Conservation (phyloP, 169 alveolate species). For the Ichthyophthirius multifiliis region DNA sequence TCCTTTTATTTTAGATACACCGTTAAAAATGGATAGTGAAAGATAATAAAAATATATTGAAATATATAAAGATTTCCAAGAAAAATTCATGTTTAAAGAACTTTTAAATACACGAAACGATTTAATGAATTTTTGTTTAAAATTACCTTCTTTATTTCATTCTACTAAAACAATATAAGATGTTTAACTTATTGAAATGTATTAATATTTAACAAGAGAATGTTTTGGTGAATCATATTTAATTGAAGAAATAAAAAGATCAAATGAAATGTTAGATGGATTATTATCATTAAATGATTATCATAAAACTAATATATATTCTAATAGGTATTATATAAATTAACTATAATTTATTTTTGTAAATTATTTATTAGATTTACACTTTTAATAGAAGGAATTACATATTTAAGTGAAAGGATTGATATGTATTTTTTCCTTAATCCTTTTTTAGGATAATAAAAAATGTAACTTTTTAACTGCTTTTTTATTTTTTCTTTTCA, state of each 20-base stretch:
- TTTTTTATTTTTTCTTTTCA: background rate
- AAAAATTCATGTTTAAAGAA: background rate
- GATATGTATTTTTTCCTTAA: background rate
- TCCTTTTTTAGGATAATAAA: background rate
- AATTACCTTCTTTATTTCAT: background rate
- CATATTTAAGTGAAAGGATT: background rate
- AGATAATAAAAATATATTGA: background rate
- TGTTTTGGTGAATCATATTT: conserved; percentile 5
- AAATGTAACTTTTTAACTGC: background rate
- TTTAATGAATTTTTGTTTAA: background rate
- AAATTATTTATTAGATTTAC: no score
- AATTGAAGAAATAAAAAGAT: conserved; percentile 6
- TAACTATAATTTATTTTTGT: no score
- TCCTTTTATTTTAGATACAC: background rate
- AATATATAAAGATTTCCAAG: background rate
- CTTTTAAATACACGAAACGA: background rate
- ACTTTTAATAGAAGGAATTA: background rate
- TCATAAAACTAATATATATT: background rate
- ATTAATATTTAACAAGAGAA: background rate
- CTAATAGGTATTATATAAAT: no score
- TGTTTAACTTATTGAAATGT: background rate
- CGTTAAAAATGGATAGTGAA: background rate
- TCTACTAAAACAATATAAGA: background rate
- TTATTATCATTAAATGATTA: background rate
- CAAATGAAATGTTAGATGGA: conserved; percentile 5